Evolutionary conservation across 495 filamentous ascomycete genomes (phyloP).

Genomic region (Clavariopsis aquatica): DNA sequence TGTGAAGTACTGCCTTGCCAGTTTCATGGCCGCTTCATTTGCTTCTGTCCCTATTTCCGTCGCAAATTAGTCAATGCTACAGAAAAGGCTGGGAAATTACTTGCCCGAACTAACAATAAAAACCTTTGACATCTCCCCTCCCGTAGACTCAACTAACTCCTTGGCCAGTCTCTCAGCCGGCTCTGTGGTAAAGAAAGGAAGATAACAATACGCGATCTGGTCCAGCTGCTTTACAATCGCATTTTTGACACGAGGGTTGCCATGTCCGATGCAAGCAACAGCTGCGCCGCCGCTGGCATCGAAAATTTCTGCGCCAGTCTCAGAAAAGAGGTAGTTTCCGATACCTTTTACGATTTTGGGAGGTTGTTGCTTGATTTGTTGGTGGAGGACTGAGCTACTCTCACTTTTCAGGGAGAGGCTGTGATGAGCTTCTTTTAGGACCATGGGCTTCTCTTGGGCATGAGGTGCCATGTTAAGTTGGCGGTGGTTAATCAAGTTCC

Average conservation of each 20-base stretch:
- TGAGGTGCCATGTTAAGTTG: not conserved
- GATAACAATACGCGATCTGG: conserved; percentile 25
- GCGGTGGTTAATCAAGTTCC: no score
- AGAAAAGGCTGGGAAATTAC: not conserved
- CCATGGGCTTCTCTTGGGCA: not conserved
- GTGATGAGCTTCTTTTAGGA: no score
- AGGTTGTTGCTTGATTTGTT: conserved; percentile 2
- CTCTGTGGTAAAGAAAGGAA: conserved; percentile 25
- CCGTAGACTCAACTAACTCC: conserved; percentile 42
- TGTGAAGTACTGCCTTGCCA: conserved; percentile 63
- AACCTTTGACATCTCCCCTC: conserved; percentile 44
- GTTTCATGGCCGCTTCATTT: conserved; percentile 56
- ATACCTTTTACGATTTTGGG: not conserved
- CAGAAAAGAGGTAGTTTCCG: conserved; percentile 13
- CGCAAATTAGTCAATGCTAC: not conserved
- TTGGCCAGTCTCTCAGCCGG: conserved; percentile 49
- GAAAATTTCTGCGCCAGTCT: conserved; percentile 42
- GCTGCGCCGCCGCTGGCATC: conserved; percentile 47
- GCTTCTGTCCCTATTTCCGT: conserved; percentile 14
- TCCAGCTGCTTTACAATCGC: conserved; percentile 18
- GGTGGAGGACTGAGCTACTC: conserved; percentile 8
- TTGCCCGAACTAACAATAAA: conserved; percentile 62
- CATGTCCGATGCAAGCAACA: conserved; percentile 46
- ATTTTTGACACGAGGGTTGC: conserved; percentile 33
- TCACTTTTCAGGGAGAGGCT: not conserved